Base-by-base conservation (phyloP, 306 rosid species). In the Cicer pinnatifidum region DNA sequence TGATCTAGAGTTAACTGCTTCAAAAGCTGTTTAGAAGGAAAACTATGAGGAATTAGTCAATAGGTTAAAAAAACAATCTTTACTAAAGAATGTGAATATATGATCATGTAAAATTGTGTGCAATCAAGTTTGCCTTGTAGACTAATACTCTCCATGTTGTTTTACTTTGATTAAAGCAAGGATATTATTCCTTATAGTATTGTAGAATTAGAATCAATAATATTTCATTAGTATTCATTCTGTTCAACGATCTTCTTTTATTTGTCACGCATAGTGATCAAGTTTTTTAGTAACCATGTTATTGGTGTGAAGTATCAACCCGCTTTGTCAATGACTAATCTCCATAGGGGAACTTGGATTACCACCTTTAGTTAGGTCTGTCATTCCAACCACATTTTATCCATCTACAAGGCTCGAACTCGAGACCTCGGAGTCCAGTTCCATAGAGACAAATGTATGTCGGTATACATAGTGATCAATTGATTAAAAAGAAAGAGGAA, bases 1-100 rank as follows among this genome's bases (percentile, higher is more conserved):
- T 62, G 97, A 85, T 17, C 92, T 90, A 72, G 38, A 77, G 43
- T 71, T 79, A 44, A 75, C 79, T 48, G 94, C 96, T 82, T 93
- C 98, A 73, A 93, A 93, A 6, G 92, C 98, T 91, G 85, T 48
- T 68, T 72, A 78, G 59, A 68, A 41, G 19, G 59, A 39, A 40
- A 39, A 69, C n/a, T 19, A 64, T 13, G 47, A 71, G 37, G 12
- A 73, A 28, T 28, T 28, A 69, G 54, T 45, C 41, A 62, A 15
- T 28, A 37, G 8, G 9, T 43, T 68, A 53, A 3, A n/a, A 3
- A 35, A 62, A 17, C n/a, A 76, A 44, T 59, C 44, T 15, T 51
- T 28, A 44, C 13, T 8, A 51, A 68, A 73, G 46, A 80, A 73
- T 48, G 53, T 63, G n/a, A 75, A 50, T 59, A 11, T 16, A 57